A percentile compares a stretch with the other conserved stretches of the same genome.
Evolutionary conservation across 768 basidiomycete species (phyloP).

Genomic region (Lactifluus rugatus): DNA sequence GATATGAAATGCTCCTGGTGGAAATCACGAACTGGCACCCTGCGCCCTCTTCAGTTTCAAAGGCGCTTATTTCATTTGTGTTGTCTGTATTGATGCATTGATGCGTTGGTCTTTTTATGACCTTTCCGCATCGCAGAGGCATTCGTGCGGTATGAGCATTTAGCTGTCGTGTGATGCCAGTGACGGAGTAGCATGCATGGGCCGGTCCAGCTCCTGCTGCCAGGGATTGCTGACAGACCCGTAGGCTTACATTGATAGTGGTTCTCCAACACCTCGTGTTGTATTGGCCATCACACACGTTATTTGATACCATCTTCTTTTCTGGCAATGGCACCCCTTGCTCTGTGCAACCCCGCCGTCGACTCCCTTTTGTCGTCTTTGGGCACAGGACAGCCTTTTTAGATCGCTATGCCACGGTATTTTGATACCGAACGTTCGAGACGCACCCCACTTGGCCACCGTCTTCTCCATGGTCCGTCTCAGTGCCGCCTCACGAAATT

Average conservation of each 20-base stretch:
- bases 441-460: neutral
- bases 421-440: neutral
- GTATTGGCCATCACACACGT: conserved; percentile 11
- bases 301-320: conserved; percentile 3
- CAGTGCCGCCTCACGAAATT: neutral
- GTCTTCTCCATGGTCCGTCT: neutral
- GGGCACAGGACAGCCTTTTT: neutral
- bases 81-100: no score
- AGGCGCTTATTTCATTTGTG: conserved; percentile 4
- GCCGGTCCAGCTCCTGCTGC: neutral
- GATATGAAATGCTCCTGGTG: neutral
- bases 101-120: neutral
- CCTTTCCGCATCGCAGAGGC: neutral
- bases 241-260: neutral
- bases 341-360: neutral
- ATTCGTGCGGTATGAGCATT: neutral
- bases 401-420: neutral
- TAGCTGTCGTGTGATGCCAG: neutral
- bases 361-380: neutral
- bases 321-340: neutral
- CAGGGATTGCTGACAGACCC: no score
- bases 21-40: neutral
- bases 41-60: neutral
- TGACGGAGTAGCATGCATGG: neutral
- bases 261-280: conserved; percentile 4